Base-by-base conservation (phyloP, 2,329 filamentous ascomycete species). In the Talaromyces amestolkiae region DNA sequence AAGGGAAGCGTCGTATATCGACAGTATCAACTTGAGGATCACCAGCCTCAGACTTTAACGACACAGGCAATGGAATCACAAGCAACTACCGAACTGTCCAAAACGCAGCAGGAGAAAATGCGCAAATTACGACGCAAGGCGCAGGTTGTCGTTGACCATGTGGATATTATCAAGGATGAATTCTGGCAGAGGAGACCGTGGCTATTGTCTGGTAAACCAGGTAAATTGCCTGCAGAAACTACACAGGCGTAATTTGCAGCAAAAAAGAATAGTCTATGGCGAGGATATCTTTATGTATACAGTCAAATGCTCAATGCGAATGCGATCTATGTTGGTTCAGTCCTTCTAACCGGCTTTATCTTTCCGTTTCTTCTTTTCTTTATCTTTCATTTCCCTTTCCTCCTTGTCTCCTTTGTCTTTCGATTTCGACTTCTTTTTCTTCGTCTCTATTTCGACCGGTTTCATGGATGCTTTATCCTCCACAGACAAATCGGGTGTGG, bases 111-210 rank as follows among this genome's bases (percentile, higher is more conserved):
- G 22, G 92, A 97, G 65, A 96, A 91, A 71, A 88, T 96, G 68
- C 89, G 84, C 74, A 98, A 97, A 81, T 85, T 87, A 68, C 86
- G 90, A 63, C 84, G 86, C 66, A 97, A 97, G 77, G 93, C 93
- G 0, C 85, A 85, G 61, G 88, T 99, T 54, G 86, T 91, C 41
- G 84, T 96, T 43, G 89, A 93, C 74, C 93, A 98, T 81, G 80
- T 95, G 66, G 95, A 99, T 79, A 91, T 99, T 72, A 98, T 99
- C 78, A 93, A 91, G 72, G 92, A 98, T 77, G 91, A 92, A 3
- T 99, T 99, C 75, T 99, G 95, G 95, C 85, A 92, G 69, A 85
- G 84, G 72, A 84, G 93, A 74, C 93, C 93, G 1, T 98, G 93
- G 92, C 83, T 95, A 65, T 75, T 93, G 62, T 91, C 89, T 1